A percentile compares a stretch with the other conserved stretches of the same genome.
These are phyloP conservation scores for Cystofilobasidium ferigula DNA, from an alignment of 768 basidiomycete species.

Conservation along the genomic window DNA sequence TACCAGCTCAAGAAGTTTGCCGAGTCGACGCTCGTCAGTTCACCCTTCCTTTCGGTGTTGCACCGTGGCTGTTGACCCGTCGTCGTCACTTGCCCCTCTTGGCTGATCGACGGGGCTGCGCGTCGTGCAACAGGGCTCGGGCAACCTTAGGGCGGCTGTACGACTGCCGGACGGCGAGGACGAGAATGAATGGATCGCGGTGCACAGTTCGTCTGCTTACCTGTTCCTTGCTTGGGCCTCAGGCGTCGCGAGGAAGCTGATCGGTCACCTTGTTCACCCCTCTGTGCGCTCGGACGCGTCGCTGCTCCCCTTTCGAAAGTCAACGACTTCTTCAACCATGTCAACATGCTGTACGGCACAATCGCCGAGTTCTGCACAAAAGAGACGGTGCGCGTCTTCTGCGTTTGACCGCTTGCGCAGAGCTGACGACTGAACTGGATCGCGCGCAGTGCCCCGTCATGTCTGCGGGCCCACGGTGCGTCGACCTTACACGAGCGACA, in stretches of 20 bases:
- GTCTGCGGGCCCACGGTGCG: slow-evolving; percentile 86
- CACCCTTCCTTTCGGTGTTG: neutral
- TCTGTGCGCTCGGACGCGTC: no score
- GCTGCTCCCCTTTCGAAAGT: no score
- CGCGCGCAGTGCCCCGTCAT: slow-evolving; percentile 71
- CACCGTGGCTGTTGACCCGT: neutral
- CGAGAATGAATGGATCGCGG: slow-evolving; percentile 96
- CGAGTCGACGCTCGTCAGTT: slow-evolving; percentile 37
- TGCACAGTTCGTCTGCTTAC: slow-evolving; percentile 59
- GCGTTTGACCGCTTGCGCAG: neutral
- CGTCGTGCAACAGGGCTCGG: slow-evolving; percentile 80
- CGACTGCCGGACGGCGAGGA: slow-evolving; percentile 95
- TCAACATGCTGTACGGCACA: slow-evolving; percentile 98
- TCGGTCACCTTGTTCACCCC: neutral
- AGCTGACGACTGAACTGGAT: neutral
- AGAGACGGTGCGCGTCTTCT: slow-evolving; percentile 38
- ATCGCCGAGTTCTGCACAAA: slow-evolving; percentile 96
- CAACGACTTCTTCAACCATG: slow-evolving; percentile 98
- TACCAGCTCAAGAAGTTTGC: slow-evolving; percentile 86
- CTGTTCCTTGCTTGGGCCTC: neutral
- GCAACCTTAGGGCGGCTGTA: slow-evolving; percentile 84
- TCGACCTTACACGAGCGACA: neutral
- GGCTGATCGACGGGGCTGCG: neutral
- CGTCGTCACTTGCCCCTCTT: neutral
- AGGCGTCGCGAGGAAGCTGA: neutral